A percentile compares a stretch with the other conserved stretches of the same genome.
These are phyloP conservation scores for Punctularia strigosozonata DNA, from an alignment of 768 basidiomycete species.

Conservation along the genomic window DNA sequence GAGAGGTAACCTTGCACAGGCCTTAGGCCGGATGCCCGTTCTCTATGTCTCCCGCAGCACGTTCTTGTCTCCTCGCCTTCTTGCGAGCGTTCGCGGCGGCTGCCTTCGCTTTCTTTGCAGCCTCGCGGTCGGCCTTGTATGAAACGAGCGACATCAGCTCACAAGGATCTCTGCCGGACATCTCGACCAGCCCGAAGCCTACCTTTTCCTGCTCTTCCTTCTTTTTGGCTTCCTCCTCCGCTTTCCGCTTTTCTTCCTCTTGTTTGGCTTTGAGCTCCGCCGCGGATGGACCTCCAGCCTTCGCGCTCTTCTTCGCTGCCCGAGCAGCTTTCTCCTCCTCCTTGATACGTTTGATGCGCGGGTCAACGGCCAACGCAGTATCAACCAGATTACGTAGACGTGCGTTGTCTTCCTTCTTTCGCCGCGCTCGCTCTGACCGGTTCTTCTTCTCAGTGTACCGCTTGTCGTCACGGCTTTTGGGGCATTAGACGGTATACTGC, in stretches of 20 bases:
- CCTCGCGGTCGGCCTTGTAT: constrained; percentile 44
- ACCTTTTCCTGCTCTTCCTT: constrained; percentile 77
- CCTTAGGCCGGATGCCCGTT: too few species aligned
- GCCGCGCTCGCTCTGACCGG: constrained; percentile 88
- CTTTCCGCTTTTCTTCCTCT: constrained; percentile 49
- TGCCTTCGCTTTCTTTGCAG: constrained; percentile 76
- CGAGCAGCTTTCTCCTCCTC: constrained; percentile 91
- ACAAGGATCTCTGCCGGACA: not conserved
- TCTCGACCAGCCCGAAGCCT: constrained; percentile 5
- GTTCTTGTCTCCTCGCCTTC: constrained; percentile 65
- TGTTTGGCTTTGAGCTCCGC: constrained; percentile 33
- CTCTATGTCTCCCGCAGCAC: constrained; percentile 30
- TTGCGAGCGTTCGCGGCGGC: constrained; percentile 86
- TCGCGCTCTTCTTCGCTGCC: constrained; percentile 76
- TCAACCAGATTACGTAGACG: constrained; percentile 84
- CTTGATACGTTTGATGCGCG: constrained; percentile 95
- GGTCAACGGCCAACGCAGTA: constrained; percentile 70
- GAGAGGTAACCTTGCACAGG: too few species aligned
- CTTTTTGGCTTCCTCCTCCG: constrained; percentile 58
- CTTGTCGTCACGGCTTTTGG: constrained; percentile 85
- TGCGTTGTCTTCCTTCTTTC: constrained; percentile 96
- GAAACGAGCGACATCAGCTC: not conserved
- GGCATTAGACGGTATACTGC: not conserved
- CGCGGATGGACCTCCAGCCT: constrained; percentile 31
- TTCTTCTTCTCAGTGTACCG: constrained; percentile 99